A percentile compares a stretch with the other conserved stretches of the same genome.
phyloP scores from a whole-genome alignment of 345 rosid genomes.

The Moringa oleifera region DNA sequence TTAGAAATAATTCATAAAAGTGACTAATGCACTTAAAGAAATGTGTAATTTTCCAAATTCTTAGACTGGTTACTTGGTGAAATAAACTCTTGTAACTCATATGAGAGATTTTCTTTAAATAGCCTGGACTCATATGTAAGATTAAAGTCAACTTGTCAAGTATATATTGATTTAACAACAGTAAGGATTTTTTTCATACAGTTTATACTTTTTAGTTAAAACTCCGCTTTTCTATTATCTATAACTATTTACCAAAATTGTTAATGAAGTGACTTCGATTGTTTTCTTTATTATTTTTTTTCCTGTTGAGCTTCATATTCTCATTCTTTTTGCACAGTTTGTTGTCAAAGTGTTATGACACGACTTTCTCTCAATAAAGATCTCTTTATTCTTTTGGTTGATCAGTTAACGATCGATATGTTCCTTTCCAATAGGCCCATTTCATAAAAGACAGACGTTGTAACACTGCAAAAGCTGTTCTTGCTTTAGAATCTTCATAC shows the following conservation, averaged over 20 bases:
- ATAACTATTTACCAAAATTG: too few relatives aligned
- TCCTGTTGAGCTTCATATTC: background rate
- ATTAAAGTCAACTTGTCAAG: background rate
- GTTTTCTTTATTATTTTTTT: too few relatives aligned
- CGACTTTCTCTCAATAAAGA: background rate
- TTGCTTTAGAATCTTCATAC: constrained; percentile 70
- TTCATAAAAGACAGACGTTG: constrained; percentile 82
- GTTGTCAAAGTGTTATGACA: background rate
- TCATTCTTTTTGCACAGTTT: background rate
- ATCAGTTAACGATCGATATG: background rate
- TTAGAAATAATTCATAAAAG: too few relatives aligned
- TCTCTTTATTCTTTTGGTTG: background rate
- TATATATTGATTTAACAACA: background rate
- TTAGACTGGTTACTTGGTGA: background rate
- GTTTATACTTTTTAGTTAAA: too few relatives aligned
- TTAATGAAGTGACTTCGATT: background rate
- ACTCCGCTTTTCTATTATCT: too few relatives aligned
- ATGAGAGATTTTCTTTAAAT: background rate
- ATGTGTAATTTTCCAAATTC: background rate
- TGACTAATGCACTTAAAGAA: background rate
- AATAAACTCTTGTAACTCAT: background rate
- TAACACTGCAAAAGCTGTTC: constrained; percentile 89
- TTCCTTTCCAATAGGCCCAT: constrained; percentile 56
- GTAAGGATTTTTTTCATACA: too few relatives aligned
- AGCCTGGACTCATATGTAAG: background rate